Evolutionary conservation across 108 stramenopile species (phyloP).

Genomic region (Pseudonitzschia pungens): DNA sequence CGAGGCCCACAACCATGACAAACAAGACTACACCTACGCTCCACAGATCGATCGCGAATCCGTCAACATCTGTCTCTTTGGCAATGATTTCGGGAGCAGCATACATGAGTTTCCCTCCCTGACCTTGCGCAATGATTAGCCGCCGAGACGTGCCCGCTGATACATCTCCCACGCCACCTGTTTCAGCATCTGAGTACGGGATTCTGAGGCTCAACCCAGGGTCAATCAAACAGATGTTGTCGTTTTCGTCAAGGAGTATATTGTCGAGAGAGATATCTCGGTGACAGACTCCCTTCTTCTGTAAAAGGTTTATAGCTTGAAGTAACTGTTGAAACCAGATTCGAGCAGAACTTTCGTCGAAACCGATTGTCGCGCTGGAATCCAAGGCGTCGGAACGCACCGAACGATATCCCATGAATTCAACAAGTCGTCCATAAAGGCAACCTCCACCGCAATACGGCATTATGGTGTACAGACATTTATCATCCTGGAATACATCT

Average conservation of each 20-base stretch:
- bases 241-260: slow-evolving; percentile 53
- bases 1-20: slow-evolving; percentile 70
- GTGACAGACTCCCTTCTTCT: slow-evolving; percentile 71
- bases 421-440: slow-evolving; percentile 56
- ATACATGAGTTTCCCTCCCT: slow-evolving; percentile 85
- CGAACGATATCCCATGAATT: slow-evolving; percentile 20
- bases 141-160: slow-evolving; percentile 53
- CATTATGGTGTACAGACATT: slow-evolving; percentile 83
- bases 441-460: slow-evolving; percentile 83
- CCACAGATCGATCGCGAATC: slow-evolving; percentile 87
- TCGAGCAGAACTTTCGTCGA: slow-evolving; percentile 54
- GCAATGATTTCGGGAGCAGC: slow-evolving; percentile 81
- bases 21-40: slow-evolving; percentile 80
- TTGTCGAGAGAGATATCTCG: slow-evolving; percentile 79
- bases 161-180: slow-evolving; percentile 49
- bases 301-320: slow-evolving; percentile 64
- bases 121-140: slow-evolving; percentile 48
- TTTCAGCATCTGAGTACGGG: slow-evolving; percentile 58
- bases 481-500: slow-evolving; percentile 82
- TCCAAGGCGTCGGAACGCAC: not conserved
- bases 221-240: slow-evolving; percentile 59
- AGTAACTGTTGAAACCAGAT: slow-evolving; percentile 73
- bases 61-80: slow-evolving; percentile 54
- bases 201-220: slow-evolving; percentile 76
- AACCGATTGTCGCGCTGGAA: slow-evolving; percentile 10